Conservation (phyloP, 805 yeast genomes). For the Phaffomyces thermotolerans region DNA sequence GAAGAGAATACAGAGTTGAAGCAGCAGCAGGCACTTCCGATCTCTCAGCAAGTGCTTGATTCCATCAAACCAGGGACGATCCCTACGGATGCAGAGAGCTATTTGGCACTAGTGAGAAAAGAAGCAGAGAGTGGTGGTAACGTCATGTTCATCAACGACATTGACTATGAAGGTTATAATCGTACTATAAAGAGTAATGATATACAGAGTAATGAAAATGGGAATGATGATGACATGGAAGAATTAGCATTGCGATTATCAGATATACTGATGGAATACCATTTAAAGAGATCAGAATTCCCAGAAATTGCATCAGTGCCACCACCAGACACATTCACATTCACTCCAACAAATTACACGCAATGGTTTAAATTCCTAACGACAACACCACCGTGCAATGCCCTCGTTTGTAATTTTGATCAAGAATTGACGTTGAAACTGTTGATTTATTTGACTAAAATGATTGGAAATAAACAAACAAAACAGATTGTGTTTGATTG, state of each 20-base stretch:
- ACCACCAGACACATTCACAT: slow-evolving; percentile 3
- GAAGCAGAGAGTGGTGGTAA: slow-evolving; percentile 13
- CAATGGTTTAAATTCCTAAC: slow-evolving; percentile 19
- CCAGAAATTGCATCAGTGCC: slow-evolving; percentile 5
- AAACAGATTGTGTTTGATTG: slow-evolving; percentile 12
- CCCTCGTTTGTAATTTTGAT: slow-evolving; percentile 16
- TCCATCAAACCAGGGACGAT: slow-evolving; percentile 11
- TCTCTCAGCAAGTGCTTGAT: slow-evolving; percentile 11
- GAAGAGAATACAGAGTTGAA: background rate
- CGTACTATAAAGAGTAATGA: background rate
- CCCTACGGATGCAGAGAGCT: slow-evolving; percentile 21
- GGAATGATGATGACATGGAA: background rate
- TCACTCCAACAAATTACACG: slow-evolving; percentile 10
- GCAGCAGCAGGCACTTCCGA: slow-evolving; percentile 21
- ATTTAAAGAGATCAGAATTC: slow-evolving; percentile 4
- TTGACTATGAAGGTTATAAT: slow-evolving; percentile 1
- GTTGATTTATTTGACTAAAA: slow-evolving; percentile 17
- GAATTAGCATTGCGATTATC: background rate
- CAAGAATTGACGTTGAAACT: slow-evolving; percentile 15
- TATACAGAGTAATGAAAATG: slow-evolving; percentile 9
- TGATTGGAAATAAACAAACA: slow-evolving; percentile 13
- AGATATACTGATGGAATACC: slow-evolving; percentile 4
- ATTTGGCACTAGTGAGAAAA: slow-evolving; percentile 21
- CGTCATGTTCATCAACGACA: slow-evolving; percentile 5
- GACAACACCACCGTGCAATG: slow-evolving; percentile 10